Conservation (phyloP, 1,284 basidiomycete species). For the Boletus smithii region DNA sequence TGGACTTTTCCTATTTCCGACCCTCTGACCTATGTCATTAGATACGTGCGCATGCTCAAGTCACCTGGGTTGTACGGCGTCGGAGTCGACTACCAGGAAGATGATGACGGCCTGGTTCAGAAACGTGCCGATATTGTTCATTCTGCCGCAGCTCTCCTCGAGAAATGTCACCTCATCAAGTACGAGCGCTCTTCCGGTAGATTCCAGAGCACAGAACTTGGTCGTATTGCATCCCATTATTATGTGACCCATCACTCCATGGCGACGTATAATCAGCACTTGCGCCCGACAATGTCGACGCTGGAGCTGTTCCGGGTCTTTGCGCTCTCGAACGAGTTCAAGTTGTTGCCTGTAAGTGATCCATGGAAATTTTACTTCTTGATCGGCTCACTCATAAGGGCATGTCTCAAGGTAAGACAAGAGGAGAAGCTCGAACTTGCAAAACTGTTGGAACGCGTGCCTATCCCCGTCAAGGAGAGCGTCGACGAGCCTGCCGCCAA, state of each 20-base stretch:
- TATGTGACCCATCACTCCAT: slow-evolving; percentile 97
- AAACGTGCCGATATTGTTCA: slow-evolving; percentile 95
- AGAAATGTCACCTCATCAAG: slow-evolving; percentile 92
- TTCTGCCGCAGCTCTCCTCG: slow-evolving; percentile 89
- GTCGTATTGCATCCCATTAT: slow-evolving; percentile 94
- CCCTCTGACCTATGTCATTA: slow-evolving; percentile 25
- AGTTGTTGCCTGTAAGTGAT: slow-evolving; percentile 76
- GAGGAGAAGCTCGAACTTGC: slow-evolving; percentile 87
- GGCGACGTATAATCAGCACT: slow-evolving; percentile 95
- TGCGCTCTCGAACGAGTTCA: slow-evolving; percentile 96
- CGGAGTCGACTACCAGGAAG: slow-evolving; percentile 87
- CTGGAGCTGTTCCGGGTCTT: slow-evolving; percentile 97
- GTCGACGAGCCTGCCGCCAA: slow-evolving; percentile 97
- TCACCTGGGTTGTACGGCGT: slow-evolving; percentile 89
- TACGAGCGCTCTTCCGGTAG: slow-evolving; percentile 89
- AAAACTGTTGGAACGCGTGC: slow-evolving; percentile 93
- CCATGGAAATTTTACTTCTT: not conserved
- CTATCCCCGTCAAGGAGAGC: slow-evolving; percentile 95
- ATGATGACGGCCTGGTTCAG: slow-evolving; percentile 82
- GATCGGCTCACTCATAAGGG: not conserved
- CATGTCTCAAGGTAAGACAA: slow-evolving; percentile 49
- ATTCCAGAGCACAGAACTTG: slow-evolving; percentile 90
- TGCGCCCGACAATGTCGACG: slow-evolving; percentile 82
- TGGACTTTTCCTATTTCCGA: slow-evolving; percentile 10
- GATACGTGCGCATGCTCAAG: slow-evolving; percentile 96